Evolutionary conservation across 352 stramenopile species (phyloP), one percentile per base, ranked within the genome.

Genomic region (Globisporangium paddicum): DNA sequence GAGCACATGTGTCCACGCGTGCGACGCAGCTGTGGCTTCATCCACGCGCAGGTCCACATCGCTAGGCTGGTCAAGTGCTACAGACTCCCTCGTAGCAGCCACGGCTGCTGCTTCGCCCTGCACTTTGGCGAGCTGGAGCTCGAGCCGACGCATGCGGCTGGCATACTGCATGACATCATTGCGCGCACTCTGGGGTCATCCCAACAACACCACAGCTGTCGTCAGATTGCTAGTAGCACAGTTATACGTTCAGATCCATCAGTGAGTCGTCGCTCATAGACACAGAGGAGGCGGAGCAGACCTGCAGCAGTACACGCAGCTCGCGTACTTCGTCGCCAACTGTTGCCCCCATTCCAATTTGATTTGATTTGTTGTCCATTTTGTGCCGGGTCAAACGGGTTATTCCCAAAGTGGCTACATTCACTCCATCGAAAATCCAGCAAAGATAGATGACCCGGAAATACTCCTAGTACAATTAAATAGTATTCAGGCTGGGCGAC

Each of bases 161-260:
- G 59, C 66, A 37, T 64, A 71, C 13, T 58, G 53, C 25, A 55
- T 71, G 50, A 66, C 54, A 34, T 73, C 66, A 26, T 73, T 66
- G 46, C 50, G 63, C 1, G 62, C 62, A 19, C 51, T 63, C 69
- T 76, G 23, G 34, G 30, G 4, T n/a, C 11, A 18, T 2, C n/a
- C n/a, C n/a, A 23, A 8, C 19, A 60, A 9, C 18, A 30, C 7
- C 23, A 28, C 13, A 44, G 5, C 8, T 13, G 13, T 13, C 30
- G n/a, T 60, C 19, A 60, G 21, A 32, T 16, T 25, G 11, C 30
- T 54, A 21, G 30, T 50, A 2, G 13, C 6, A 11, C 0, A 35
- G 14, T 21, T 5, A 21, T 21, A 19, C 49, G 26, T 19, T 18
- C 37, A 32, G 9, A 3, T 18, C 0, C 26, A n/a, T 26, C 18